These are phyloP conservation scores for Erysiphe pisi DNA, from an alignment of 2,329 filamentous ascomycete species.

Conservation along the genomic window DNA sequence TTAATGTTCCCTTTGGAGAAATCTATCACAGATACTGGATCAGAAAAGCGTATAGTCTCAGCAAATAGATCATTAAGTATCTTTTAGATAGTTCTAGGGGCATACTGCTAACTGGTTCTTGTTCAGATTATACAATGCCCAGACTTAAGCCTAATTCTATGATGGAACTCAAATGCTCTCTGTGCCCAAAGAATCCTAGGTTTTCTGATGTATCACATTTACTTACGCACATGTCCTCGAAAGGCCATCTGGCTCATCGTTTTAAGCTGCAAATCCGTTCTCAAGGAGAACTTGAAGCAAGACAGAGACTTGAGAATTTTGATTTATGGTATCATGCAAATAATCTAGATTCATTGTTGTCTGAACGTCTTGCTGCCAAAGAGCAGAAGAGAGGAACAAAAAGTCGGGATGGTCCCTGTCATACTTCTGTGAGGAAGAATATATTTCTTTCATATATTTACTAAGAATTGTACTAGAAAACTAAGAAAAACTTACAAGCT, in stretches of 20 bases:
- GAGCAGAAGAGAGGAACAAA: constrained; percentile 49
- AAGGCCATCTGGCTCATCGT: constrained; percentile 75
- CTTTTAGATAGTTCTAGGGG: too few species aligned
- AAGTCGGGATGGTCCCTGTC: constrained; percentile 20
- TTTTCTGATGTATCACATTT: constrained; percentile 90
- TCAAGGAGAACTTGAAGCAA: constrained; percentile 55
- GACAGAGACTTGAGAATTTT: constrained; percentile 53
- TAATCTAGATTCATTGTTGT: constrained; percentile 60
- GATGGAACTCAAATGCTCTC: constrained; percentile 66
- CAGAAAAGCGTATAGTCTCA: background rate
- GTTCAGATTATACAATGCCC: constrained; percentile 31
- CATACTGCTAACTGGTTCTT: background rate
- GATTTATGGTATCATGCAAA: constrained; percentile 67
- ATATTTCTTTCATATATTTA: background rate
- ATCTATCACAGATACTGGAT: background rate
- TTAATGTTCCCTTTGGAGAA: background rate
- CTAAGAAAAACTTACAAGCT: background rate
- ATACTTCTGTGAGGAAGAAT: constrained; percentile 30
- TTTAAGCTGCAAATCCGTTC: constrained; percentile 70
- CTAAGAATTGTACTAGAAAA: constrained; percentile 4
- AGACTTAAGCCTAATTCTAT: constrained; percentile 31
- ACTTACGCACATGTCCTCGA: constrained; percentile 83
- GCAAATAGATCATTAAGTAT: background rate
- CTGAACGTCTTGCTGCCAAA: constrained; percentile 67
- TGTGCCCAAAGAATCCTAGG: constrained; percentile 66